Conservation (phyloP, 768 basidiomycete species). For the Flagelloscypha sp. region DNA sequence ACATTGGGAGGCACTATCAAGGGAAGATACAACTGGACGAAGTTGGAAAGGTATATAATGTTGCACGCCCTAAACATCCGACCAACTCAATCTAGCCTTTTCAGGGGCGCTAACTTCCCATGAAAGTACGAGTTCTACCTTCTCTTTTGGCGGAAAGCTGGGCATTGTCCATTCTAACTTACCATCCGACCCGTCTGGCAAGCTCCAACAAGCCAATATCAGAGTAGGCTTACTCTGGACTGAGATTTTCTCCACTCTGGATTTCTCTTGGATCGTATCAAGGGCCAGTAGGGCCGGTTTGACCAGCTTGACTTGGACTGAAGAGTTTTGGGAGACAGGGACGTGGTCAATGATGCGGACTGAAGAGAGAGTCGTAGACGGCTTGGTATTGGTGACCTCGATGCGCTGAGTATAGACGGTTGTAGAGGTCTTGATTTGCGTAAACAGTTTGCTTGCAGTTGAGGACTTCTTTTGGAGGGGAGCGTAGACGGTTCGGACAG, state of each 20-base stretch:
- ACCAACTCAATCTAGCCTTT: no score
- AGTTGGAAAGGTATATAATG: no score
- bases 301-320: constrained; percentile 15
- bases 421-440: constrained; percentile 17
- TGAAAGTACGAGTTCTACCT: constrained; percentile 22
- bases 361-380: no score
- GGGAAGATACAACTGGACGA: no score
- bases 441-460: constrained; percentile 26
- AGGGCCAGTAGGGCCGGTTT: constrained; percentile 9
- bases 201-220: no score
- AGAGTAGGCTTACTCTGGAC: no score
- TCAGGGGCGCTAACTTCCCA: constrained; percentile 29
- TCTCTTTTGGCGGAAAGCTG: constrained; percentile 24
- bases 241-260: no score
- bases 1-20: no score
- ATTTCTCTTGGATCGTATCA: no score
- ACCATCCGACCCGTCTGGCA: no score
- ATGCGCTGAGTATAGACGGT: constrained; percentile 27
- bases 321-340: constrained; percentile 25
- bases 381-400: constrained; percentile 28
- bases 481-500: constrained; percentile 31
- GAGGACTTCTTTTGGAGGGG: constrained; percentile 24
- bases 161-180: constrained; percentile 26
- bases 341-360: constrained; percentile 33
- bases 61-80: no score